Evolutionary conservation across 306 rosid species (phyloP), one percentile per base, ranked within the genome.

Genomic region (Malus sieversii): DNA sequence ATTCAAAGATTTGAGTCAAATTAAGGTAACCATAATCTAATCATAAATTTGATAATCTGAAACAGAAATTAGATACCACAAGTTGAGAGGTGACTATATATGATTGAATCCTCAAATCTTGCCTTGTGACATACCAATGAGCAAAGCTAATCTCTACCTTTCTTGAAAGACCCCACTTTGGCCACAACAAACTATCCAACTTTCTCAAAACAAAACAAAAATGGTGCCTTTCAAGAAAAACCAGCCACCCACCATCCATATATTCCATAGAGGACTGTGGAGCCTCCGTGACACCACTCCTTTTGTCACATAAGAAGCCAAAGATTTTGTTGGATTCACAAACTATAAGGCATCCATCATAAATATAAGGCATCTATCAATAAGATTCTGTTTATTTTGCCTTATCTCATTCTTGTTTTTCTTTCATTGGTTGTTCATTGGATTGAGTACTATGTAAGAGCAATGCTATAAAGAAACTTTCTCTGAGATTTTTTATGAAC

Each of bases 281-380:
- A 77, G 76, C 75, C 69, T 72, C 75, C 86, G 75, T 73, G 82
- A 78, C 85, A 71, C 57, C 73, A 70, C 29, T 59, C 22, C 63
- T 71, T 71, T 79, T 77, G 70, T 79, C 78, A 32, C 29, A 6
- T 66, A 66, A 73, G 42, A 45, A 61, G 68, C 66, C 72, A 58
- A 81, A 79, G 75, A 86, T 85, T 79, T 81, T 81, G 71, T 71
- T 82, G 32, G 82, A 75, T 72, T 70, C 78, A 80, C 71, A 69
- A 70, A 67, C 65, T 79, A 63, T 79, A 71, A 70, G 74, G 35
- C 60, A 22, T 69, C 78, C 79, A 69, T 73, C 73, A 38, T 38
- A 38, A 38, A 38, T 38, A 38, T 38, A 42, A 79, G 76, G 74
- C 81, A 84, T 75, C 85, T 69, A 78, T 70, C 82, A 55, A 42